Evolutionary conservation across 1,284 basidiomycete genomes (phyloP), one percentile per base, ranked within the genome.

Genomic region (Vanrija humicola): DNA sequence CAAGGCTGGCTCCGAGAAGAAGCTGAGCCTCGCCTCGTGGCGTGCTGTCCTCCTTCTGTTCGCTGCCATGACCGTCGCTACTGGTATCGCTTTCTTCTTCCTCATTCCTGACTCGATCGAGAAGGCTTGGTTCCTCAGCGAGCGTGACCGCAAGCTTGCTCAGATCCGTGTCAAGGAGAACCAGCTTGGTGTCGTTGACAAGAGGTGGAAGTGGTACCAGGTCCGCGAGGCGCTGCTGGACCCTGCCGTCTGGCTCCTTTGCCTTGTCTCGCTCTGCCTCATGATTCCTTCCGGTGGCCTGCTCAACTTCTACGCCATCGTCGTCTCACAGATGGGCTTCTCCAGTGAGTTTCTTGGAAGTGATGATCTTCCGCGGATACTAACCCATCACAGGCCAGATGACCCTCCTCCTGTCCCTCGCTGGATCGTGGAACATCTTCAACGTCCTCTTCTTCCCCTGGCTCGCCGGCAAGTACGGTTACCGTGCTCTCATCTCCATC

Each of bases 171-270:
- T 46, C 6, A 55, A 43, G 8, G 48, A 51, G 38, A 73, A 70
- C 56, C 56, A 63, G 44, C 69, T 70, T 54, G 66, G 61, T 48
- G 56, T 65, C 49, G 63, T 63, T 40, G 48, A 61, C 14, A 64
- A 58, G 38, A 34, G 50, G 3, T 70, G 52, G 45, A 43, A 43
- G 40, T 43, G 40, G 40, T 43, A 43, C 40, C 40, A 43, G n/a
- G 40, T 43, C 40, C 40, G 40, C 21, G 18, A 18, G 40, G 40
- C 40, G 18, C 40, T 43, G 6, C 8, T 43, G 18, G 40, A 43
- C 18, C 40, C 40, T 21, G 21, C 18, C 9, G 21, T 21, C 40
- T 43, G 21, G 10, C 40, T 43, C 40, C 40, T 43, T 18, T 43
- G 18, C 40, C 16, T 43, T 3, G 40, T 64, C 10, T 43, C 48